Evolutionary conservation across 1,284 basidiomycete genomes (phyloP), one percentile per base, ranked within the genome.

Genomic region (Athelia psychrophila): DNA sequence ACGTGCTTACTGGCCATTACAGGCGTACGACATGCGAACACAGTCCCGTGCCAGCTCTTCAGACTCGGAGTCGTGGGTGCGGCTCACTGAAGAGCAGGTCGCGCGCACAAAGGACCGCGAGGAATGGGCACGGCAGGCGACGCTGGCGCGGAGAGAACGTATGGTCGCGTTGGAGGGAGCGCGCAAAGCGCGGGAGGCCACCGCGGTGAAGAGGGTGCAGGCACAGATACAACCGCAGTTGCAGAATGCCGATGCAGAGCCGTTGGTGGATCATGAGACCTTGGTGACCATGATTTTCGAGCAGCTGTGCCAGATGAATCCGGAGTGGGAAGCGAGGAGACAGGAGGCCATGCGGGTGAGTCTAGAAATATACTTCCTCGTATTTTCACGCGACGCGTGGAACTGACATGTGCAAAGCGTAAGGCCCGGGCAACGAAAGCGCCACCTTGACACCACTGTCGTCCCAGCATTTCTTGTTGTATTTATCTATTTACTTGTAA

Each of bases 301-400:
- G 42, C 77, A 80, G 44, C 70, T 88, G 51, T 74, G 80, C 49
- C 66, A 72, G 33, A 64, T 73, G 51, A 80, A 77, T 55, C 85
- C 85, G n/a, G 84, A 84, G 56, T 85, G 84, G 79, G 76, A 78
- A 55, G 71, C 72, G 35, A 74, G 85, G 47, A 74, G 73, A 60
- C 70, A 72, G 62, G 74, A 73, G 49, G 71, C 68, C 6, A 18
- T 65, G 48, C 56, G 70, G 61, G 72, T 73, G 48, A 36, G 57
- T 56, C 24, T 47, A 50, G 19, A 47, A 45, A 22, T 27, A 5
- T 27, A 24, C n/a, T 49, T 48, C 20, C 15, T 42, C 38, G 38
- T 22, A 5, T 46, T 27, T 46, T 46, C 20, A 24, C 10, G 44
- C 9, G 19, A n/a, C 8, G 22, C 8, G 5, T 46, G 22, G 10